Base-by-base conservation (phyloP, 345 rosid genomes). In the Eucalyptus sp. region DNA sequence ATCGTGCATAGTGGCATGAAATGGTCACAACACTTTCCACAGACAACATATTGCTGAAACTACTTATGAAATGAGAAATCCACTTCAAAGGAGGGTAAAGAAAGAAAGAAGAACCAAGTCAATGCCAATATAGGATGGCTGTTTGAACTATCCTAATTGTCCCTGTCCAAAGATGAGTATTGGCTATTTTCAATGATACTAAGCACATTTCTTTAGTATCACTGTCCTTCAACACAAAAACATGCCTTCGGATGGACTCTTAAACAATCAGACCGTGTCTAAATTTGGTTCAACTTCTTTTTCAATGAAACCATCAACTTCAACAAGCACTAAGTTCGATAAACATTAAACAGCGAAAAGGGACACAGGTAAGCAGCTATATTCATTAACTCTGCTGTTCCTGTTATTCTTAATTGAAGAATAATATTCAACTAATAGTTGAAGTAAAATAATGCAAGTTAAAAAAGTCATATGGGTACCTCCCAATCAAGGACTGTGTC, bases 401-500 rank as follows among this genome's bases (percentile, higher is more conserved):
- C 44, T 76, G 27, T 41, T 20, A 76, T 76, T 76, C 84, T 41
- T 76, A 76, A 76, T 76, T 22, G 48, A 20, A 76, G 84, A 87
- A 13, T 44, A 27, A 14, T 46, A 46, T 50, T 29, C 33, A 12
- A 64, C 66, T 49, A 87, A 49, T 44, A 88, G 29, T 4, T 56
- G 80, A 85, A 51, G 17, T 50, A 5, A 25, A 54, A 81, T 60
- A 60, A 33, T 7, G 37, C 18, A 60, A 46, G 62, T n/a, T 44
- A 50, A 62, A 31, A 29, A n/a, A n/a, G 54, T 58, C n/a, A 88
- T 56, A 66, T 66, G 62, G 17, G 33, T 90, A 97, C 99, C 99
- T 98, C 99, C 99, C 99, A 98, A 88, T 98, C 99, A 92, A 98
- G 96, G 90, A 98, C 99, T 6, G 99, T 96, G 90, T 97, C 99